Evolutionary conservation across 306 rosid genomes (phyloP), one percentile per base, ranked within the genome.

Genomic region (Prunus davidiana): DNA sequence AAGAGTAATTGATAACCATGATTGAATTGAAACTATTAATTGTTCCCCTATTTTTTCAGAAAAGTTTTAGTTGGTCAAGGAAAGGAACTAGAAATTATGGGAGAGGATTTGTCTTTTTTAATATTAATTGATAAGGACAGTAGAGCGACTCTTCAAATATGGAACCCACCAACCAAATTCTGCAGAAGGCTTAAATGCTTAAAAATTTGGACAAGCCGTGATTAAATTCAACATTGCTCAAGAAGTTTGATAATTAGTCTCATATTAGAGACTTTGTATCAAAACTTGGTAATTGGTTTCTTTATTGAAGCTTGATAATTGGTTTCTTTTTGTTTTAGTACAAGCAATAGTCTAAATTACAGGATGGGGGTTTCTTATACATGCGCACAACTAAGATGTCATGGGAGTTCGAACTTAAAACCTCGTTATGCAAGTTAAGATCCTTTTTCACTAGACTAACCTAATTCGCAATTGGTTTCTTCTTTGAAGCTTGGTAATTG

Each of bases 371-470:
- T 38, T 38, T 38, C 2, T 38, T 9, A 38, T 9, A 38, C 2
- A 38, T 0, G 9, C 9, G 0, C 43, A 38, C 9, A 38, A 38
- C 0, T 38, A 38, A 7, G 10, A 38, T 38, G 43, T 0, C 9
- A 5, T 32, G 6, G 1, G 1, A 0, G 0, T 32, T 32, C 7
- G 7, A 32, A 32, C 7, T 32, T 32, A 0, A 5, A 0, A 32
- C 38, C 1, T 34, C 8, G 7, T 0, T 1, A 34, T 6, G 8
- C 41, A 34, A 34, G 2, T 34, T 1, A 34, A 34, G 0, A 34
- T 1, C 7, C 0, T 34, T 34, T 34, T 34, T 6, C 41, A 34
- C 2, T 38, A 0, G 0, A 38, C 9, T 38, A 38, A 0, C 43
- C 9, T 1, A 38, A 1, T 38, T 38, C 2, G 9, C 43, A 38